A percentile compares a stretch with the other conserved stretches of the same genome.
Evolutionary conservation across 441 rosid genomes (phyloP).

Genomic region (Erysimum cheiri): DNA sequence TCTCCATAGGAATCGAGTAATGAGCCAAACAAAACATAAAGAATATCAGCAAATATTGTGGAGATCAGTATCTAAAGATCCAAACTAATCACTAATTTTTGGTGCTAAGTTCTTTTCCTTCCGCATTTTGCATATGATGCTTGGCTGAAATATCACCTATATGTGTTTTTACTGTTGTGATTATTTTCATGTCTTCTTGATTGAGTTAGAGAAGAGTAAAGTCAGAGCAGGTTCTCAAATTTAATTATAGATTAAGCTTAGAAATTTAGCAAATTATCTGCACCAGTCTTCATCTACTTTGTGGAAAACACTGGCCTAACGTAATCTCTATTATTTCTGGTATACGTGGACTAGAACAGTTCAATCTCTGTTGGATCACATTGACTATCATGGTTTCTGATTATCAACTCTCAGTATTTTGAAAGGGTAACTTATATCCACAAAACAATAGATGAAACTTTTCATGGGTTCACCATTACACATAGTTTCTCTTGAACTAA

Average conservation of each 20-base stretch:
- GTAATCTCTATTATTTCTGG: no score
- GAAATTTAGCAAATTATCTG: neutral
- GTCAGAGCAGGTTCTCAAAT: neutral
- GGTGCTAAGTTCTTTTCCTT: conserved; percentile 7
- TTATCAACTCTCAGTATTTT: neutral
- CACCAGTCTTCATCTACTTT: no score
- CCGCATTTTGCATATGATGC: conserved; percentile 24
- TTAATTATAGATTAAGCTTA: neutral
- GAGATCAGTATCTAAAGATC: conserved; percentile 47
- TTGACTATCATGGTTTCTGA: neutral
- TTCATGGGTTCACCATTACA: neutral
- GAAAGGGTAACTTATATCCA: neutral
- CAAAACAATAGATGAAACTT: neutral
- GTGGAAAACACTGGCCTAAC: conserved; percentile 28
- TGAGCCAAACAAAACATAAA: conserved; percentile 16
- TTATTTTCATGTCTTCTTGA: conserved; percentile 18
- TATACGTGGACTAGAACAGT: conserved; percentile 26
- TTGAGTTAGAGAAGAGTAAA: neutral
- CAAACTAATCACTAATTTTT: conserved; percentile 1
- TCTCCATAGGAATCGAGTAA: conserved; percentile 57
- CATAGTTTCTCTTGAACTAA: neutral
- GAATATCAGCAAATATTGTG: conserved; percentile 18
- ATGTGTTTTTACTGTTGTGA: neutral
- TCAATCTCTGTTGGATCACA: neutral
- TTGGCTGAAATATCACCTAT: neutral